Evolutionary conservation across 1,284 basidiomycete genomes (phyloP), one percentile per base, ranked within the genome.

Genomic region (Rhodotorula sp.): DNA sequence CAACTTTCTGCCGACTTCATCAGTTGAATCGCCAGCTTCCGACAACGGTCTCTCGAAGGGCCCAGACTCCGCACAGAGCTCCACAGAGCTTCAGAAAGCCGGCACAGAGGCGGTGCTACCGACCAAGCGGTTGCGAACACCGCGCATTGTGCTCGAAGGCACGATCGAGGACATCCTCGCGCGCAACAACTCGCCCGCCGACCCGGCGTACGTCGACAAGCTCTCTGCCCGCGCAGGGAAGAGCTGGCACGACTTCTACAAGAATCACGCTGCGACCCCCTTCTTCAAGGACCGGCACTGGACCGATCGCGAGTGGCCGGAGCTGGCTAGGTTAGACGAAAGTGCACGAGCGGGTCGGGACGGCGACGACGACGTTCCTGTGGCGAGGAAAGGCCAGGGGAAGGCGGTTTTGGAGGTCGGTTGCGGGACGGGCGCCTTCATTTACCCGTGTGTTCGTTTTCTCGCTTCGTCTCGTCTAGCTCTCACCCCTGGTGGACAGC

Each of bases 271-370:
- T 7, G 66, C 60, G 17, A 55, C 44, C 2, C 62, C 50, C 21
- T 82, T 82, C 67, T 82, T 82, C 77, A 81, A 82, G 65, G 78
- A 81, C 54, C 76, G 81, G 7, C 80, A 82, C 64, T 82, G 82
- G 82, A 81, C 79, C 1, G 67, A 73, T n/a, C 68, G 77, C 3
- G 81, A 82, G 64, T 82, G 80, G 66, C 42, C 52, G 3, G 61
- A 73, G 17, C 50, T 67, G 2, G 61, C 44, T 34, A 13, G 45
- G 3, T 44, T 60, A 4, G 68, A 50, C 16, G 46, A 58, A 13
- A 41, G 12, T 5, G 61, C 13, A 4, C 61, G 45, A 3, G 53
- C 10, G n/a, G n/a, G 4, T 16, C 4, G 8, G 12, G 58, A 45
- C 34, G 46, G 3, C 4, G 27, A n/a, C 16, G 58, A 17, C 13